Evolutionary conservation across 768 basidiomycete species (phyloP).

Genomic region (Macrocybe gigantea): DNA sequence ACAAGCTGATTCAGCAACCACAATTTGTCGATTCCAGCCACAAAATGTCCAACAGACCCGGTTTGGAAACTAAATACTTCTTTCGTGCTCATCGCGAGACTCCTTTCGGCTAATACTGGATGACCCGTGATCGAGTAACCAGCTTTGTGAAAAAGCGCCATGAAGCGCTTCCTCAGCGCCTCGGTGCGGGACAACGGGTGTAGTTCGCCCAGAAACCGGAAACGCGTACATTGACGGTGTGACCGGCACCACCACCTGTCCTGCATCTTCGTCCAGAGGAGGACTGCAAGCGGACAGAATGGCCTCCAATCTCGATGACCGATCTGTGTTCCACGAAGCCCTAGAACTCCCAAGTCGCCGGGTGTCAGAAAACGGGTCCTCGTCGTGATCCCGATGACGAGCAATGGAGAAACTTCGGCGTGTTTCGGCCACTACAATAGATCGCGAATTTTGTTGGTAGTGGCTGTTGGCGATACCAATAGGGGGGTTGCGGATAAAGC

Average conservation of each 20-base stretch:
- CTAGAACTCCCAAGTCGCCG: conserved; percentile 10
- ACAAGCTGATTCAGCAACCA: not conserved
- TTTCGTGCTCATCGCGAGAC: not conserved
- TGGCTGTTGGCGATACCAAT: not conserved
- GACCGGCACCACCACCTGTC: not conserved
- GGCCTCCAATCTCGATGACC: too few relatives aligned
- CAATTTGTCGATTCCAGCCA: not conserved
- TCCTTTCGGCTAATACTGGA: conserved; percentile 5
- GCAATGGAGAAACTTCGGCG: not conserved
- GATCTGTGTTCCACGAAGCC: conserved; percentile 8
- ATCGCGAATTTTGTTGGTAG: not conserved
- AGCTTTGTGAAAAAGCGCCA: conserved; percentile 19
- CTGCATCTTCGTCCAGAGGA: too few relatives aligned
- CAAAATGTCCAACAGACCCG: not conserved
- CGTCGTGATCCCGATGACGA: conserved; percentile 4
- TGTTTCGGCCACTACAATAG: not conserved
- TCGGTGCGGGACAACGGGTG: conserved; percentile 21
- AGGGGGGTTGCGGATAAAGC: too few relatives aligned
- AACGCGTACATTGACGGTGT: conserved; percentile 11
- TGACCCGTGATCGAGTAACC: conserved; percentile 15
- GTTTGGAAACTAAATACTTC: not conserved
- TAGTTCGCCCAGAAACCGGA: conserved; percentile 22
- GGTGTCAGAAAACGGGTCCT: conserved; percentile 29
- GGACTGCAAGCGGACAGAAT: too few relatives aligned
- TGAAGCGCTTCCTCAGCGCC: conserved; percentile 15